These are phyloP conservation scores for Phytophthora tentaculata DNA, from an alignment of 352 stramenopile genomes.

Conservation along the genomic window DNA sequence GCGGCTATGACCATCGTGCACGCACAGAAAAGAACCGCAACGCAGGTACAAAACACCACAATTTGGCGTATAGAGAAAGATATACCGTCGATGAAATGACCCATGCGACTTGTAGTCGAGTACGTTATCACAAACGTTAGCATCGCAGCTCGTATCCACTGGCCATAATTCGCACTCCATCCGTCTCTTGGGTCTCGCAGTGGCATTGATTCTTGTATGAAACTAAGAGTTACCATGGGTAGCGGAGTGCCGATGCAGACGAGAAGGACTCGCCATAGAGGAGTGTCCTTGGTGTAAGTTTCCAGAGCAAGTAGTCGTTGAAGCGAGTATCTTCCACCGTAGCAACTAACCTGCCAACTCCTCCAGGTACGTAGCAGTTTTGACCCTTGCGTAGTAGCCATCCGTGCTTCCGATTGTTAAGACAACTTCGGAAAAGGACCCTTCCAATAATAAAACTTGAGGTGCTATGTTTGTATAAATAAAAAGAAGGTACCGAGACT, in stretches of 20 bases:
- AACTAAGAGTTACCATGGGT: constrained; percentile 17
- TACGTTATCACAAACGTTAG: constrained; percentile 8
- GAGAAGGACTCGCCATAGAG: constrained; percentile 8
- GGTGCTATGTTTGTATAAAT: too few species aligned
- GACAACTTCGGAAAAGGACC: too few species aligned
- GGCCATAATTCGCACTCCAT: constrained; percentile 23
- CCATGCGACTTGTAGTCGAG: constrained; percentile 5
- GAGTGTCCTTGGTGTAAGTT: constrained; percentile 7
- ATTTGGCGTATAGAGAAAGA: constrained; percentile 10
- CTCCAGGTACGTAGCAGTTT: constrained; percentile 11
- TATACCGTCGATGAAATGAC: constrained; percentile 9
- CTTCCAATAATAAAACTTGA: too few species aligned
- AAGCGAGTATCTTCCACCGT: constrained; percentile 24
- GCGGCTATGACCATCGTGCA: constrained; percentile 16
- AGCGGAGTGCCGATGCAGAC: constrained; percentile 20
- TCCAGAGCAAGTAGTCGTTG: constrained; percentile 27
- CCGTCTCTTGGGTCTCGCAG: constrained; percentile 19
- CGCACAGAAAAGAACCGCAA: constrained; percentile 3
- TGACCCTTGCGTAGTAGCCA: not conserved
- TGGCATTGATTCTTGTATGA: constrained; percentile 27
- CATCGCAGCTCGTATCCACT: constrained; percentile 21
- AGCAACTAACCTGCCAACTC: constrained; percentile 23
- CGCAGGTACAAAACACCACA: constrained; percentile 4
- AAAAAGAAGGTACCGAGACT: too few species aligned
- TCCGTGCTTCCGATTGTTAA: not conserved